Evolutionary conservation across 768 basidiomycete genomes (phyloP), one percentile per base, ranked within the genome.

Genomic region (Scleroderma citrinum): DNA sequence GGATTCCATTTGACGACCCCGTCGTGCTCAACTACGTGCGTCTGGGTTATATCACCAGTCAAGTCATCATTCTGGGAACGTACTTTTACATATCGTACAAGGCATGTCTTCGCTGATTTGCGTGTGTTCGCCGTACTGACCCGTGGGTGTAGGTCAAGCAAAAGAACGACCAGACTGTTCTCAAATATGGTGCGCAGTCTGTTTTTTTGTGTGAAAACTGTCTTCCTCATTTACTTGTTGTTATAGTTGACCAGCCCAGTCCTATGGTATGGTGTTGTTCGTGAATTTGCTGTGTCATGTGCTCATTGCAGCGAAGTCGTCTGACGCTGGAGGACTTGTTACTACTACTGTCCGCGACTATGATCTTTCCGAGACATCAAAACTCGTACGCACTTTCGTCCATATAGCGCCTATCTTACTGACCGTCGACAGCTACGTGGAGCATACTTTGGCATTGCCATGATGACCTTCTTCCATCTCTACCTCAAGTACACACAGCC

Each of bases 401-500:
- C 34, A 72, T 69, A 64, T 32, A 20, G n/a, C 4, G 19, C 19
- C 23, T 16, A 14, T 30, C n/a, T 21, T 23, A 11, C 2, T 13
- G 3, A 16, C 35, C 6, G 35, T 17, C 14, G 35, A 13, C 47
- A 85, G 82, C 75, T 87, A 51, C 82, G 81, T 35, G 71, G 75
- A n/a, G 78, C 73, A 7, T 87, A 77, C 68, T 78, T 81, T 68
- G 85, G 86, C 54, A 67, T 92, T 59, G 85, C 82, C 44, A 90
- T 92, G 85, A 93, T 94, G 87, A 76, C 62, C 50, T 85, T 93
- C 76, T 82, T 97, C 74, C 95, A 99, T 72, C 53, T 87, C 46
- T 98, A 97, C 79, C 74, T 98, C 72, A 82, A 88, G 65, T 97
- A 89, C 78, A 94, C 92, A 7, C 94, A 95, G 63, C 95, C 95